A percentile compares a stretch with the other conserved stretches of the same genome.
phyloP scores from a whole-genome alignment of 2,329 filamentous ascomycete genomes.

The Byssoonygena ceratinophila region DNA sequence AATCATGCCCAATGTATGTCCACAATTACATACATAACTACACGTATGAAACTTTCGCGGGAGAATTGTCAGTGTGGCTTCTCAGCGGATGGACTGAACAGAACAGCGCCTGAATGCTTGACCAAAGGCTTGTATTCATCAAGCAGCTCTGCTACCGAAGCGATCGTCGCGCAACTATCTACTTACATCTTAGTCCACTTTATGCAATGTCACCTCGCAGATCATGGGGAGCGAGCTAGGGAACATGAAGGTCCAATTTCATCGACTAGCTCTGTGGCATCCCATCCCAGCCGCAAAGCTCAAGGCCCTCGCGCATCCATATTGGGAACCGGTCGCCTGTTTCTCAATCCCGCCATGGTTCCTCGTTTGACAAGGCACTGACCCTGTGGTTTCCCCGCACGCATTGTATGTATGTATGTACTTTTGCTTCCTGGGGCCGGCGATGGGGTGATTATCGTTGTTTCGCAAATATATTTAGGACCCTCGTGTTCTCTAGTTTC shows the following conservation, averaged over 20 bases:
- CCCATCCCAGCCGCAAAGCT: not conserved
- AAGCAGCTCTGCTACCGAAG: not conserved
- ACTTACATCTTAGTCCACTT: not conserved
- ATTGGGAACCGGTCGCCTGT: not conserved
- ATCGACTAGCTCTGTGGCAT: not conserved
- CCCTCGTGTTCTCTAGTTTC: not conserved
- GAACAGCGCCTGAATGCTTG: constrained; percentile 5
- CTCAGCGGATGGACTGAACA: not conserved
- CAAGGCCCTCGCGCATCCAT: too few relatives aligned
- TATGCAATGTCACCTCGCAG: constrained; percentile 7
- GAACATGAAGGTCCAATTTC: not conserved
- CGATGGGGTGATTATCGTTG: not conserved
- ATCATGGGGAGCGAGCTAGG: not conserved
- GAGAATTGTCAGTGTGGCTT: not conserved
- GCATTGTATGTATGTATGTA: not conserved
- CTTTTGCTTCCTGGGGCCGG: not conserved
- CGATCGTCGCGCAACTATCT: not conserved
- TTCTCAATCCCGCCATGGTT: not conserved
- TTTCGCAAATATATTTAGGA: not conserved
- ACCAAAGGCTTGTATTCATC: constrained; percentile 1
- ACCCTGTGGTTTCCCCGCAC: not conserved
- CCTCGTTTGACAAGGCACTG: not conserved
- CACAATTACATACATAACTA: not conserved
- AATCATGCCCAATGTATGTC: not conserved
- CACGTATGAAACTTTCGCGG: not conserved